Conservation (phyloP, 192 early-diverging fungal genomes). For the Gigaspora rosea region DNA sequence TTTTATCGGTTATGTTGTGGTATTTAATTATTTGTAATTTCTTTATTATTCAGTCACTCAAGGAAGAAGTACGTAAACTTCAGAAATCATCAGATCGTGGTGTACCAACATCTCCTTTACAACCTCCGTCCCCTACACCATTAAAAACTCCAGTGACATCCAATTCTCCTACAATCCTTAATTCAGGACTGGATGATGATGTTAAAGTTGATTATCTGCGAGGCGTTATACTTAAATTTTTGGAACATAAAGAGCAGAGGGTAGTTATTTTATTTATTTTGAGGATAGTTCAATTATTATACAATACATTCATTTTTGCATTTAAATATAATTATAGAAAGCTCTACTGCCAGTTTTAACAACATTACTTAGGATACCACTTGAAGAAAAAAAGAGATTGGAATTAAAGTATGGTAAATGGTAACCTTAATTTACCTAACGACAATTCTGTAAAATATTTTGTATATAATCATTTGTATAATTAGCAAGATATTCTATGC, state of each 20-base stretch:
- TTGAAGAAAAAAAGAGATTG: slow-evolving; percentile 7
- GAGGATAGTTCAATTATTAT: background rate
- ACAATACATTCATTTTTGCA: background rate
- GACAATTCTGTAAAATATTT: too few species aligned
- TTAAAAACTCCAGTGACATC: slow-evolving; percentile 11
- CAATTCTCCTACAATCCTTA: slow-evolving; percentile 16
- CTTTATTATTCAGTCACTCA: slow-evolving; percentile 57
- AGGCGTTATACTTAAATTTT: slow-evolving; percentile 70
- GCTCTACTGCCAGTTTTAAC: slow-evolving; percentile 7
- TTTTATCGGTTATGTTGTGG: background rate
- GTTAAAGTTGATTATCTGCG: slow-evolving; percentile 76
- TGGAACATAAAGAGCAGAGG: slow-evolving; percentile 71
- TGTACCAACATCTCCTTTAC: slow-evolving; percentile 29
- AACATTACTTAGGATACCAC: background rate
- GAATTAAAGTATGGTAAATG: slow-evolving; percentile 16
- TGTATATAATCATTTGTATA: too few species aligned
- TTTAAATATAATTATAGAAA: background rate
- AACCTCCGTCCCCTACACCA: slow-evolving; percentile 24
- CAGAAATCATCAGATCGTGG: slow-evolving; percentile 36
- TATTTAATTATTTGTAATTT: background rate
- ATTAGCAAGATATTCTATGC: too few species aligned
- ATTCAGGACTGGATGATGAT: slow-evolving; percentile 46
- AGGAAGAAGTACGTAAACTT: slow-evolving; percentile 77
- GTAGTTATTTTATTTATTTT: slow-evolving; percentile 46
- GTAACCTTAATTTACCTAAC: background rate